Evolutionary conservation across 768 basidiomycete species (phyloP), one percentile per base, ranked within the genome.

Genomic region (Termitomyces sp.): DNA sequence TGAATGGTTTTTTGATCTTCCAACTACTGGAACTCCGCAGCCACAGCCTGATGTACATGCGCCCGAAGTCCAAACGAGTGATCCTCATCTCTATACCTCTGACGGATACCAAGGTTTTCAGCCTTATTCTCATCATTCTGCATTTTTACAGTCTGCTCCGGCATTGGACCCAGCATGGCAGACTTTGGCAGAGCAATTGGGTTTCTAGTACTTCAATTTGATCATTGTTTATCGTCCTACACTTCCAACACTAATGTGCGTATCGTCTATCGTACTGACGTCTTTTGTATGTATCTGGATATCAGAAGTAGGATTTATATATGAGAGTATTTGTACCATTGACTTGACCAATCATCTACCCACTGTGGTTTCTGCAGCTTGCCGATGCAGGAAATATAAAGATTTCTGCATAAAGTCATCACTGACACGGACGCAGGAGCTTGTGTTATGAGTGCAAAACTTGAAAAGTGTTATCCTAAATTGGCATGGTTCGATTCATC

Each of bases 111-210:
- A 57, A 2, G 34, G 20, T 13, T 65, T 61, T 33, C 65, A 64
- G 18, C 59, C 30, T 15, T 59, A 62, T 7, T 16, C 52, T 24
- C 61, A 53, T 30, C 56, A 54, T 7, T 18, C 56, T 16, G 58
- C 47, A 15, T 64, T 61, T 57, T 55, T 58, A 63, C 69, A 54
- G 68, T 62, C 69, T n/a, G 64, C 75, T 15, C 75, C 76, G 1
- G 73, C 76, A 33, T 63, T 88, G 55, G 85, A 89, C 65, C 72
- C 85, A 18, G 80, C 84, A 0, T 89, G 87, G 86, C 81, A 83
- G 66, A 80, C 76, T 60, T 85, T 89, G 46, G 81, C 86, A 46
- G 84, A 88, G 67, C 87, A 89, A 63, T 74, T 89, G 46, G 87
- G 87, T 8, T 80, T 78, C 63, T 77, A 42, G 34, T n/a, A 16